Percentiles rank a stretch among this genome's conserved stretches.
These are phyloP conservation scores for Pugionium cornutum DNA, from an alignment of 345 rosid genomes.

Conservation along the genomic window DNA sequence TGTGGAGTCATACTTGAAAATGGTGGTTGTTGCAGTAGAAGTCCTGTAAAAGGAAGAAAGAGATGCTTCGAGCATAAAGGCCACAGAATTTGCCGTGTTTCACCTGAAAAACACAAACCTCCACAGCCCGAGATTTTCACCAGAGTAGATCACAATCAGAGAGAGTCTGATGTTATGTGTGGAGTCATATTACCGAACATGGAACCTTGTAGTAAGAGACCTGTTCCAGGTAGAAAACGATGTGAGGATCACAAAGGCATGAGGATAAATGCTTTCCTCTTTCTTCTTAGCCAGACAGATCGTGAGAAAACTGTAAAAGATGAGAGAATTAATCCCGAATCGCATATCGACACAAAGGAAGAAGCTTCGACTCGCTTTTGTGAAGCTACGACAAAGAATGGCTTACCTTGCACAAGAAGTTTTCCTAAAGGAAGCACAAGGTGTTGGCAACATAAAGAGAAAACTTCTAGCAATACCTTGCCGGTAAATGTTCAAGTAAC, in stretches of 20 bases:
- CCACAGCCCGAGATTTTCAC: slow-evolving; percentile 16
- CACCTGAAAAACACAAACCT: slow-evolving; percentile 24
- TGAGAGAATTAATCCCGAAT: background rate
- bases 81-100: slow-evolving; percentile 46
- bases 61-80: slow-evolving; percentile 76
- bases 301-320: slow-evolving; percentile 32
- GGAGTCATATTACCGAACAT: slow-evolving; percentile 58
- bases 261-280: slow-evolving; percentile 46
- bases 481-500: background rate
- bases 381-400: slow-evolving; percentile 52
- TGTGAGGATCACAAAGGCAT: slow-evolving; percentile 70
- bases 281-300: slow-evolving; percentile 29
- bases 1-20: slow-evolving; percentile 60
- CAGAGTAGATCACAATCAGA: background rate
- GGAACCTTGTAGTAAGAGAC: slow-evolving; percentile 46
- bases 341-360: background rate
- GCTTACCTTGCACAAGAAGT: slow-evolving; percentile 51
- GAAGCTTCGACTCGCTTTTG: slow-evolving; percentile 35
- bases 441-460: slow-evolving; percentile 65
- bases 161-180: slow-evolving; percentile 37
- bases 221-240: slow-evolving; percentile 58
- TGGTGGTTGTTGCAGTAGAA: slow-evolving; percentile 50
- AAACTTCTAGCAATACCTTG: background rate
- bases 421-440: slow-evolving; percentile 46
- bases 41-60: slow-evolving; percentile 60